phyloP scores from a whole-genome alignment of 2,329 filamentous ascomycete genomes.

The Aspergillus quadricinctus region DNA sequence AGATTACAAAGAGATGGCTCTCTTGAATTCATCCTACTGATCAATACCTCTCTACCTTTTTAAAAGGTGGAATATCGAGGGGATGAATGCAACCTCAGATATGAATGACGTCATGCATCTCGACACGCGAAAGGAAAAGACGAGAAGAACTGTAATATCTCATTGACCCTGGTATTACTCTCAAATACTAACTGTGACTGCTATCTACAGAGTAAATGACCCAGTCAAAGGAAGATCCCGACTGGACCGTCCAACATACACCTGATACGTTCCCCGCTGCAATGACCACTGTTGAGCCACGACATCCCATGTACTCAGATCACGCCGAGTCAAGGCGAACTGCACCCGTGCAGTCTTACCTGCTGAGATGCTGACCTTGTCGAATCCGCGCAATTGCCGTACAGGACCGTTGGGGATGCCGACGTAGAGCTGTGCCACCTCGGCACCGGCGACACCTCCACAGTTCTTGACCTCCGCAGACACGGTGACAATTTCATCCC shows the following conservation, averaged over 20 bases:
- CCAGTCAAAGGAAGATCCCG: constrained; percentile 18
- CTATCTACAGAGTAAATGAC: constrained; percentile 1
- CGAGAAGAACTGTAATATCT: background rate
- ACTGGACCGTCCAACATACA: constrained; percentile 22
- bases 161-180: background rate
- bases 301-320: constrained; percentile 28
- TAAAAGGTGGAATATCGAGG: background rate
- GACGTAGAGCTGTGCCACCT: constrained; percentile 54
- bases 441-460: constrained; percentile 42
- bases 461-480: constrained; percentile 48
- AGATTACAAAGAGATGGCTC: background rate
- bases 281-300: constrained; percentile 21
- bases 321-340: constrained; percentile 40
- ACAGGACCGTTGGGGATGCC: constrained; percentile 30
- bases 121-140: no score
- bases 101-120: background rate
- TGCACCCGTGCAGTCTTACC: constrained; percentile 38
- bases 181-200: background rate
- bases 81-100: background rate
- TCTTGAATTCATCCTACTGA: background rate
- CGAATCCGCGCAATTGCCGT: constrained; percentile 49
- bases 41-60: background rate
- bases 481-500: constrained; percentile 46
- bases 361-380: constrained; percentile 43
- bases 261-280: constrained; percentile 11